Conservation (phyloP, 2,329 filamentous ascomycete genomes). For the Aureobasidium sp. region DNA sequence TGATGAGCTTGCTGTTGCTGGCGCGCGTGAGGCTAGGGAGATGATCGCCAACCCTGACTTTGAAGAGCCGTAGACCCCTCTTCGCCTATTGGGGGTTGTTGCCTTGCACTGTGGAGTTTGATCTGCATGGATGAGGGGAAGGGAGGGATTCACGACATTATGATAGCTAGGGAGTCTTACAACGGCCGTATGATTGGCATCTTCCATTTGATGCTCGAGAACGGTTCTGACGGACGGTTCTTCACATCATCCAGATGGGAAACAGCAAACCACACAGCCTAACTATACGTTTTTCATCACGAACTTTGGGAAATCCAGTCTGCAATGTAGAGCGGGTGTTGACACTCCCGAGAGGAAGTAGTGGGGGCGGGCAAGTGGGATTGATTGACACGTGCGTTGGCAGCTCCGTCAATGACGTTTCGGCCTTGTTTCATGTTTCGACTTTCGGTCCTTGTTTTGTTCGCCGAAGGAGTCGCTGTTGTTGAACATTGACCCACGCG, state of each 20-base stretch:
- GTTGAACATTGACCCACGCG: neutral
- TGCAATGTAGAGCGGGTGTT: neutral
- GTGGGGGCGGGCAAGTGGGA: neutral
- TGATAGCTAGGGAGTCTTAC: neutral
- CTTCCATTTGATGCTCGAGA: neutral
- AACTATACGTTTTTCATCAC: neutral
- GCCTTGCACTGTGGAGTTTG: neutral
- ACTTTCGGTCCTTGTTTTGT: neutral
- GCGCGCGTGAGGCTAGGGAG: conserved; percentile 38
- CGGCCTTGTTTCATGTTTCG: neutral
- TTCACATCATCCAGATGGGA: neutral
- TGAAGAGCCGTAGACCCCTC: neutral
- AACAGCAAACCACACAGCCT: neutral
- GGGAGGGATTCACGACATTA: neutral
- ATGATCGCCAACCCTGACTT: neutral
- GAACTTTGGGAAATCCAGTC: neutral
- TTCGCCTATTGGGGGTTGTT: neutral
- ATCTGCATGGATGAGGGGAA: conserved; percentile 3
- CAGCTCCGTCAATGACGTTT: neutral
- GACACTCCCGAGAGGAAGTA: neutral
- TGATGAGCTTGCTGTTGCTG: conserved; percentile 65
- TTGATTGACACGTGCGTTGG: neutral
- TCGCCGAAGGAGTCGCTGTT: neutral
- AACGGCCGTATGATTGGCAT: neutral
- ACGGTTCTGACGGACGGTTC: neutral